Evolutionary conservation across 2,329 filamentous ascomycete species (phyloP).

Genomic region (Penicillium verrucosum): DNA sequence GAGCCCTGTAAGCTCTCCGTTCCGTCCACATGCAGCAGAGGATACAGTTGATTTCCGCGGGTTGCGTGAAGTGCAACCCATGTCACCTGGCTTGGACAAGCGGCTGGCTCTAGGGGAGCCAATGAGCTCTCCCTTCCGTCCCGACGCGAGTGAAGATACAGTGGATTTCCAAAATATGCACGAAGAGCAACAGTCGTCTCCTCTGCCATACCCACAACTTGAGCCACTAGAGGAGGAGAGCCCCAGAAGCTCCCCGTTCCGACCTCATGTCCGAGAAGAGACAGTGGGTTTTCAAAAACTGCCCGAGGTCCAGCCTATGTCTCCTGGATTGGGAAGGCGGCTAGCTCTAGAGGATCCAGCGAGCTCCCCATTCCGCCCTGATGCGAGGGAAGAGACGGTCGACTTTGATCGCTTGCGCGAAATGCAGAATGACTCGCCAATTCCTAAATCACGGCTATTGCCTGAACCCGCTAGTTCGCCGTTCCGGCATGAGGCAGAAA

Average conservation of each 20-base stretch:
- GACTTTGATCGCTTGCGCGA: constrained; percentile 26
- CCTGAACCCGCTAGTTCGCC: constrained; percentile 33
- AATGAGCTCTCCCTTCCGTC: constrained; percentile 40
- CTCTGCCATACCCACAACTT: constrained; percentile 12
- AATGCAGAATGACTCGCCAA: constrained; percentile 9
- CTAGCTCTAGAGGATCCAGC: constrained; percentile 20
- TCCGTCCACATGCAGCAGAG: constrained; percentile 31
- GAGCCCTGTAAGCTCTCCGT: constrained; percentile 37
- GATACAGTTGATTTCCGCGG: constrained; percentile 32
- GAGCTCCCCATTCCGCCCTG: constrained; percentile 39
- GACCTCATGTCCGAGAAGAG: constrained; percentile 29
- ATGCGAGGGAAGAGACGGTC: constrained; percentile 31
- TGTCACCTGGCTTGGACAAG: constrained; percentile 18
- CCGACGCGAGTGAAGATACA: constrained; percentile 30
- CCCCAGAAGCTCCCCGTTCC: constrained; percentile 39
- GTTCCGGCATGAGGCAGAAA: constrained; percentile 30
- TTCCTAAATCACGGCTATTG: constrained; percentile 13
- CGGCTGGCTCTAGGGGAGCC: constrained; percentile 19
- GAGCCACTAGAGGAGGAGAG: constrained; percentile 9
- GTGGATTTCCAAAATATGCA: constrained; percentile 27
- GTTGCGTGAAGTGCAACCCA: constrained; percentile 15
- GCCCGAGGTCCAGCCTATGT: constrained; percentile 17
- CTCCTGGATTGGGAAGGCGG: constrained; percentile 16
- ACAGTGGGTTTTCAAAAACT: constrained; percentile 30
- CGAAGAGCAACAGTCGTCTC: constrained; percentile 10